Base-by-base conservation (phyloP, 176 grass and related monocot genomes). In the Ensete glaucum region DNA sequence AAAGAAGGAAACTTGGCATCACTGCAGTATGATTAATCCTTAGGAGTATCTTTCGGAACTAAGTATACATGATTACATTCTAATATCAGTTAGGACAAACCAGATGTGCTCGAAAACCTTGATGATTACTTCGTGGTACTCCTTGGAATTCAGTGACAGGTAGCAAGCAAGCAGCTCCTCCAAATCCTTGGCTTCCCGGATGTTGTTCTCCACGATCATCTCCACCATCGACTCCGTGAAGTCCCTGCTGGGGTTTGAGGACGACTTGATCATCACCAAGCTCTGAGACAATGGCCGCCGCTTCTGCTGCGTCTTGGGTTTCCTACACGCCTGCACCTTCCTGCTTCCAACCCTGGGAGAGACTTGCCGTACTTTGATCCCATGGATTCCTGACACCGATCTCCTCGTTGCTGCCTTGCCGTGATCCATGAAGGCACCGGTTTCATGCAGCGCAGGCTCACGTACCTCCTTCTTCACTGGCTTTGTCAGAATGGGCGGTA, bases 21-120 rank as follows among this genome's bases (percentile, higher is more conserved):
- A 8, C 14, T 60, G 57, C 15, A n/a, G 57, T 60, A 60, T 60
- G 21, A n/a, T n/a, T 60, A 60, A 57, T 57, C 13, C 14, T 57
- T 16, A 16, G 19, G 54, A 34, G 29, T 34, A 34, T 34, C 29
- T 34, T 34, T 43, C 57, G n/a, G n/a, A 17, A 19, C 15, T 60
- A 60, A 60, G 57, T 60, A 21, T n/a, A 3, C 2, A n/a, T 1
- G n/a, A 74, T 68, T 63, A 81, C 58, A 71, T 56, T 22, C 67
- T 81, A 74, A 78, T 50, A 54, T 81, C 29, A 76, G 55, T 78
- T 34, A 81, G 69, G 75, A 78, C 79, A 82, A 78, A 78, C 79
- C 84, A 86, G 74, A 86, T 82, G 25, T 82, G 84, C 79, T 82
- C 74, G 59, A 86, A 86, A 56, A 86, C 84, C 69, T 82, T 79